Evolutionary conservation across 202 grass and related monocot species (phyloP).

Genomic region (Brachypodium distachyon): DNA sequence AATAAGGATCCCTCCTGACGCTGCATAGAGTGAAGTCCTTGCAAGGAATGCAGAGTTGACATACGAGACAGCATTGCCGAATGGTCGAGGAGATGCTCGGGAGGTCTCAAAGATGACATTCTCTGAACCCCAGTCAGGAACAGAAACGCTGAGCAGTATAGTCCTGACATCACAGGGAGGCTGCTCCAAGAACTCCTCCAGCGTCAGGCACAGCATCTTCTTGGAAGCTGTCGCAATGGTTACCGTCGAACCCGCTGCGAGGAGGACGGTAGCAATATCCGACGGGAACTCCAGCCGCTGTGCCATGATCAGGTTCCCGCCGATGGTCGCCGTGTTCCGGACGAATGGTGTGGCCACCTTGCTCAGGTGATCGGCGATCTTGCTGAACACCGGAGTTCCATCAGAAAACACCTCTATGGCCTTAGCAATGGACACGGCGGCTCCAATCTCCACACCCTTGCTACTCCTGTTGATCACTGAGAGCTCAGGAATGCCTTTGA

Average conservation of each 20-base stretch:
- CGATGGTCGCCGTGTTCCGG: conserved; percentile 55
- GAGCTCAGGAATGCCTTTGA: conserved; percentile 52
- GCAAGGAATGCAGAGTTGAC: conserved; percentile 73
- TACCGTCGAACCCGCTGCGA: conserved; percentile 36
- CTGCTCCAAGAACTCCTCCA: conserved; percentile 64
- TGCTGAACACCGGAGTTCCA: conserved; percentile 34
- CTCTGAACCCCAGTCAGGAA: conserved; percentile 42
- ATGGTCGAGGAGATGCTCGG: conserved; percentile 48
- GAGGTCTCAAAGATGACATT: conserved; percentile 55
- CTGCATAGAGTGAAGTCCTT: conserved; percentile 25
- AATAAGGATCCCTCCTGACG: conserved; percentile 32
- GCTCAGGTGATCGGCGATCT: conserved; percentile 55
- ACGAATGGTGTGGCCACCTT: conserved; percentile 65
- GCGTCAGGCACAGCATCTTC: conserved; percentile 29
- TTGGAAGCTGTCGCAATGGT: conserved; percentile 29
- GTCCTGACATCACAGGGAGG: conserved; percentile 39
- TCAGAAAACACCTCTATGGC: conserved; percentile 45
- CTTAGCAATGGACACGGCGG: conserved; percentile 45
- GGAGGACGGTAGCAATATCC: conserved; percentile 52
- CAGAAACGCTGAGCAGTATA: conserved; percentile 47
- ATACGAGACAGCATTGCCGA: conserved; percentile 77
- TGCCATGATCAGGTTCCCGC: conserved; percentile 60
- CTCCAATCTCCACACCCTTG: conserved; percentile 58
- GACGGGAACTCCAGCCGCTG: conserved; percentile 48
- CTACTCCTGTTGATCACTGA: conserved; percentile 32